phyloP scores from a whole-genome alignment of 179 eudicot species.

The Pouteria campechiana region DNA sequence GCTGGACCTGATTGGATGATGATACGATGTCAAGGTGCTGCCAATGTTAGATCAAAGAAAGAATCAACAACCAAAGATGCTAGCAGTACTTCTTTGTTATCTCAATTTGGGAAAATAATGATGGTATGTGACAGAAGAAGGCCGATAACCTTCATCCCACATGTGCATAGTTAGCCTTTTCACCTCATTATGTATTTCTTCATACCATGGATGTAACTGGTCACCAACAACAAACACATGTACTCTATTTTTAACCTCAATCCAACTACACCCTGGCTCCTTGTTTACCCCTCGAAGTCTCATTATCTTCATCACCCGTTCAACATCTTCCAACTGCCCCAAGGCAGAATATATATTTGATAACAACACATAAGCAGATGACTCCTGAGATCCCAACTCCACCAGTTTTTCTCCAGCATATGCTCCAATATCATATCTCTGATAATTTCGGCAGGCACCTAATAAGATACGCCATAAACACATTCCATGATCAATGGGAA shows the following conservation, averaged over 20 bases:
- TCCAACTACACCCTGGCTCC: conserved; percentile 75
- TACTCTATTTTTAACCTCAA: conserved; percentile 45
- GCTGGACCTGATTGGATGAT: too few relatives aligned
- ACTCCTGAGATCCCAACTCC: conserved; percentile 57
- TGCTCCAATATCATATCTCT: conserved; percentile 53
- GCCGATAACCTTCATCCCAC: conserved; percentile 42
- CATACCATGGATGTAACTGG: conserved; percentile 40
- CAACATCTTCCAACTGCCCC: conserved; percentile 44
- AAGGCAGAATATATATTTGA: conserved; percentile 49
- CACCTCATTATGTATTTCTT: conserved; percentile 20
- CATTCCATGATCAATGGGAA: conserved; percentile 48
- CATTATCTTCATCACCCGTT: conserved; percentile 46
- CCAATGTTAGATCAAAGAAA: too few relatives aligned
- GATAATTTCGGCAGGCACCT: conserved; percentile 47
- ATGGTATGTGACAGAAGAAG: conserved; percentile 20
- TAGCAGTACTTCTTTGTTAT: too few relatives aligned
- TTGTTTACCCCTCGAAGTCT: conserved; percentile 40
- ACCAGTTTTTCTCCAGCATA: conserved; percentile 67
- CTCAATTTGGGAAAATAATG: too few relatives aligned
- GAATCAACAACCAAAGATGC: too few relatives aligned
- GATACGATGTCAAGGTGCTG: too few relatives aligned
- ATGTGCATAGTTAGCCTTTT: conserved; percentile 31
- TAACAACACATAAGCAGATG: conserved; percentile 57
- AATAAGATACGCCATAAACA: conserved; percentile 59
- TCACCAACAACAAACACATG: conserved; percentile 70